Conservation (phyloP, 2,329 filamentous ascomycete species). For the Aureobasidium sp. region DNA sequence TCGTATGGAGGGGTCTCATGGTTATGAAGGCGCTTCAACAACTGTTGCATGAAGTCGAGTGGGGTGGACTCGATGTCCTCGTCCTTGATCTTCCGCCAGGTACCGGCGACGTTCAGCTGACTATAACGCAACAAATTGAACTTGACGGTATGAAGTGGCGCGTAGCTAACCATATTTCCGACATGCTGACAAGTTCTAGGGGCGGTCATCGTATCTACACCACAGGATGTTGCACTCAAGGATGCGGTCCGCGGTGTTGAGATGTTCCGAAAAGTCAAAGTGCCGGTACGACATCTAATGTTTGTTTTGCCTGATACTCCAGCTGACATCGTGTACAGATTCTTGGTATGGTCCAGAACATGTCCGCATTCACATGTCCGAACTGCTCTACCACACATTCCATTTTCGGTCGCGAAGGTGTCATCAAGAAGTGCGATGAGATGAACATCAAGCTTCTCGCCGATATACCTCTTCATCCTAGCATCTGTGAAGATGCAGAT, state of each 20-base stretch:
- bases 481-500: slow-evolving; percentile 81
- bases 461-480: slow-evolving; percentile 79
- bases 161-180: background rate
- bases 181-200: slow-evolving; percentile 37
- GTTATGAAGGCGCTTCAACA: slow-evolving; percentile 96
- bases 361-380: slow-evolving; percentile 77
- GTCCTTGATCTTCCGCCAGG: slow-evolving; percentile 89
- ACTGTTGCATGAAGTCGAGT: slow-evolving; percentile 88
- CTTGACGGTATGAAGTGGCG: slow-evolving; percentile 56
- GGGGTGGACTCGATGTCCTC: slow-evolving; percentile 80
- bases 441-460: slow-evolving; percentile 73
- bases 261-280: slow-evolving; percentile 80
- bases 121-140: slow-evolving; percentile 91
- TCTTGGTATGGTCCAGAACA: slow-evolving; percentile 85
- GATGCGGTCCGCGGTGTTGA: slow-evolving; percentile 88
- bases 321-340: slow-evolving; percentile 30
- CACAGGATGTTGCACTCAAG: slow-evolving; percentile 84
- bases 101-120: slow-evolving; percentile 91
- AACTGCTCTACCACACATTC: slow-evolving; percentile 35
- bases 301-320: background rate
- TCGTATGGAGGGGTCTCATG: slow-evolving; percentile 96
- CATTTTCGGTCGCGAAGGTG: slow-evolving; percentile 35
- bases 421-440: slow-evolving; percentile 60
- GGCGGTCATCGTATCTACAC: slow-evolving; percentile 82
- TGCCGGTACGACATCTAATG: slow-evolving; percentile 42